Evolutionary conservation across 352 stramenopile species (phyloP).

Genomic region (Pythium insidiosum): DNA sequence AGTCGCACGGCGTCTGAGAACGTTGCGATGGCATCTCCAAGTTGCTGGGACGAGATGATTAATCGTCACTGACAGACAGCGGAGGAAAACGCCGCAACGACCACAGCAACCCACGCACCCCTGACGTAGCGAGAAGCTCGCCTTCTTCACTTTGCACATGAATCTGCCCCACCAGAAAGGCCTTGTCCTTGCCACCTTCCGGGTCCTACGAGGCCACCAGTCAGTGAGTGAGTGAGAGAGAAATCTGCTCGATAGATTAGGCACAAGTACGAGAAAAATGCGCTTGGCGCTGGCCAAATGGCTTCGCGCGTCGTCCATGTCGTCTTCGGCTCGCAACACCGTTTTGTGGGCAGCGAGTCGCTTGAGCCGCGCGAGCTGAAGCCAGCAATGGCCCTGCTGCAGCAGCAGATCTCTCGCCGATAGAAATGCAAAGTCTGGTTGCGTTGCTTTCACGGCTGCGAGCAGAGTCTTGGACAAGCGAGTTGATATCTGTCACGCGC

Average conservation of each 20-base stretch:
- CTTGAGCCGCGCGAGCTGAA: conserved; percentile 3
- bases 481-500: too few relatives aligned
- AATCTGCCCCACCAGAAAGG: conserved; percentile 28
- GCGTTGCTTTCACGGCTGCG: conserved; percentile 17
- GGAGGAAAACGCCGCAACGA: too few relatives aligned
- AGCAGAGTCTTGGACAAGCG: conserved; percentile 13
- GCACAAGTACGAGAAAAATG: conserved; percentile 10
- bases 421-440: conserved; percentile 43
- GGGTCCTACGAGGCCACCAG: background rate
- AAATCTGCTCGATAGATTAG: too few relatives aligned
- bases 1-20: too few relatives aligned
- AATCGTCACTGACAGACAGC: too few relatives aligned
- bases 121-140: conserved; percentile 21
- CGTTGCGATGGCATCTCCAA: too few relatives aligned
- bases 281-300: background rate
- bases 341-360: background rate
- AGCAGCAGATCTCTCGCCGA: conserved; percentile 26
- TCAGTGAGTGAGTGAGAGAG: too few relatives aligned
- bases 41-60: too few relatives aligned
- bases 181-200: conserved; percentile 19
- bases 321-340: background rate
- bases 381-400: conserved; percentile 11
- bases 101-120: too few relatives aligned
- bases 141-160: conserved; percentile 37
- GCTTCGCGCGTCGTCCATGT: background rate